Base-by-base conservation (phyloP, 495 filamentous ascomycete species). In the Oidiodendron maius region DNA sequence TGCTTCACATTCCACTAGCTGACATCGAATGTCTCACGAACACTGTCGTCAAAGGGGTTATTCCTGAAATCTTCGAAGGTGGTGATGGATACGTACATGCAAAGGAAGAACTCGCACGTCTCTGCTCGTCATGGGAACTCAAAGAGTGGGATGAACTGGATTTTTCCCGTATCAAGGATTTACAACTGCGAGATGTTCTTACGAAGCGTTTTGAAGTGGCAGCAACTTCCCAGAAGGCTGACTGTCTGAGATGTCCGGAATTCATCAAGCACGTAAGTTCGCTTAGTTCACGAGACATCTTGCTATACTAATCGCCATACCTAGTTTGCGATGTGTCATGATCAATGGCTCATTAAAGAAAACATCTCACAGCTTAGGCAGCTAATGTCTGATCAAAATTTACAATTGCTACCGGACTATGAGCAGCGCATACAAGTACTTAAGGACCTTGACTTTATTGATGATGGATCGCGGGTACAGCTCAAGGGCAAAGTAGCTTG, bases 401-500 rank as follows among this genome's bases (percentile, higher is more conserved):
- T 98, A 1, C 91, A 95, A 60, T 78, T 98, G 1, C 78, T 98
- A n/a, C 93, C 93, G 0, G 94, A 98, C 67, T 98, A 98, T 59
- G 87, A 96, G 61, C 94, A 97, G 67, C 84, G 93, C 30, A 87
- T 96, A 51, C 80, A 83, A 39, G 93, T 97, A 0, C 74, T 98
- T 39, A 88, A 87, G 61, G 91, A 96, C 52, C 74, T 98, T 10
- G 81, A 79, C 2, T 98, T 97, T 55, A 84, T 97, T 46, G 93
- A 97, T 64, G 80, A 82, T 1, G 77, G 81, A 38, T 82, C 77
- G 26, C 80, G 89, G 38, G 91, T 97, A 25, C 84, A 91, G 67
- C 74, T 98, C 51, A 98, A 98, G 69, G 93, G 93, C 64, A 95
- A 96, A 67, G 93, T 98, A 24, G 93, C 93, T 15, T 98, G 93